Base-by-base conservation (phyloP, 140 eudicot species). In the Anethum foeniculum region DNA sequence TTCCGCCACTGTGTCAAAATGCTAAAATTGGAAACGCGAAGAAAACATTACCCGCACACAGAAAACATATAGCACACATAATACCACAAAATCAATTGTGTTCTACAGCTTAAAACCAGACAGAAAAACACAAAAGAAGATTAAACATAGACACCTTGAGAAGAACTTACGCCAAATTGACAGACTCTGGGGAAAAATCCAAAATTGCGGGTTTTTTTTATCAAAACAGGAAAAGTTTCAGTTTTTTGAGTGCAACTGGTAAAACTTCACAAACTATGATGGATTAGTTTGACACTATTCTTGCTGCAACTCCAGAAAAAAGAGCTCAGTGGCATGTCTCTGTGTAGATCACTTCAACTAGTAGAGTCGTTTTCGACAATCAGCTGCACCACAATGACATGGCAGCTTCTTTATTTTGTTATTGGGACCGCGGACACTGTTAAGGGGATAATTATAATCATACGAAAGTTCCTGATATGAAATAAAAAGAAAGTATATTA, bases 301-400 rank as follows among this genome's bases (percentile, higher is more conserved):
- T 14, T 49, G 14, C 16, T 16, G 56, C 56, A 49, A 49, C 23
- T 49, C 56, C 56, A 49, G 56, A 49, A 49, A 19, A 49, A 49
- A 0, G 0, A 49, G 56, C 56, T 49, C 56, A 49, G 3, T 49
- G 54, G 54, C 18, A 48, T 48, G 54, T 48, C 54, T 49, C 21
- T 3, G 21, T 49, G 21, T 14, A 48, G 19, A 48, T 49, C 21
- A 49, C 23, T 15, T 23, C 28, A 58, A 18, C 67, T 58, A 58
- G 67, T 58, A 58, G 28, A 58, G 13, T 8, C 30, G 28, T 58
- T 58, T 58, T 8, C 67, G 30, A 58, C 67, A 58, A 58, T 58
- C 67, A 58, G 67, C 67, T 14, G 67, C 67, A 58, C 67, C 67
- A 58, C 67, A 58, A 58, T 58, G 67, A 18, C 67, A 58, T 23